Evolutionary conservation across 2,329 filamentous ascomycete genomes (phyloP).

Genomic region (Coniochaeta sp.): DNA sequence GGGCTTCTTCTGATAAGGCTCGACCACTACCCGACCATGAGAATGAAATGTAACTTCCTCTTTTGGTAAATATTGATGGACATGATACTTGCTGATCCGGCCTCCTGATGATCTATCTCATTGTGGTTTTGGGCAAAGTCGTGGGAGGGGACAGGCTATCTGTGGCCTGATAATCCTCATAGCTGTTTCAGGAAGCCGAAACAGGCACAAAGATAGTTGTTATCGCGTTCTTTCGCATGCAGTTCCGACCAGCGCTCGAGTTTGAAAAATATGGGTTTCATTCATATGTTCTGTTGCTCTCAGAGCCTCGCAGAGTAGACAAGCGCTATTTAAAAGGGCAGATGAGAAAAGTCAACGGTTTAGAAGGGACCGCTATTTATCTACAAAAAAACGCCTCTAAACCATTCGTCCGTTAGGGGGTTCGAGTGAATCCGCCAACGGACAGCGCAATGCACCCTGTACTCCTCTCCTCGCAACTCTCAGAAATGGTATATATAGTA

Average conservation of each 20-base stretch:
- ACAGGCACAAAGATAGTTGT: not conserved
- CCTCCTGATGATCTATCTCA: not conserved
- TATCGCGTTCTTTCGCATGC: not conserved
- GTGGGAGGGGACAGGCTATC: not conserved
- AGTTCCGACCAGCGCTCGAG: not conserved
- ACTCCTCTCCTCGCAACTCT: not conserved
- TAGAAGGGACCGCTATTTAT: not conserved
- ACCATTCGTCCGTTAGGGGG: not conserved
- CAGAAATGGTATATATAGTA: not conserved
- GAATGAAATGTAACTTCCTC: not conserved
- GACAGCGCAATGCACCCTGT: not conserved
- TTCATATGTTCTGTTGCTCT: not conserved
- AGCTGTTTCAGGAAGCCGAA: not conserved
- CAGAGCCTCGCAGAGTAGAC: not conserved
- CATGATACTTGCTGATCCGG: not conserved
- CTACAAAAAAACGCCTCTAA: not conserved
- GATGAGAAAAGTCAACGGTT: not conserved
- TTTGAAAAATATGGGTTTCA: not conserved
- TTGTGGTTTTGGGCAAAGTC: not conserved
- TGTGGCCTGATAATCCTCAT: not conserved
- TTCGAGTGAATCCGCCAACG: not conserved
- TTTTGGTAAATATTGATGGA: not conserved
- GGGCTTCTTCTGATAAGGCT: not conserved
- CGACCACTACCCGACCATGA: not conserved
- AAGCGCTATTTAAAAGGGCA: not conserved